These are phyloP conservation scores for Nosema muscidifuracis DNA, from an alignment of 371 early-diverging fungal species.

Conservation along the genomic window DNA sequence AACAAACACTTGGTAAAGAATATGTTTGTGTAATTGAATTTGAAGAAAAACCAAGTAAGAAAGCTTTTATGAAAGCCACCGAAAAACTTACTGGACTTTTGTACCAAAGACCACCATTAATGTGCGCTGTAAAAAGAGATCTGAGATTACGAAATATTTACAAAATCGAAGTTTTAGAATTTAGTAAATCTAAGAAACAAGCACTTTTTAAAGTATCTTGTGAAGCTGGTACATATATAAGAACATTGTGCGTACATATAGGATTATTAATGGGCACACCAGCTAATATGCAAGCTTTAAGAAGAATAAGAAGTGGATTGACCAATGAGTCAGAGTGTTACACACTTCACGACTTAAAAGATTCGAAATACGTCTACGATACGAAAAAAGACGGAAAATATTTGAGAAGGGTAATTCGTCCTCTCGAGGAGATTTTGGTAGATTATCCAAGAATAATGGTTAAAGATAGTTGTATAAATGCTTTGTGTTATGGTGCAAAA, in stretches of 20 bases:
- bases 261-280: constrained; percentile 88
- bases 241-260: constrained; percentile 95
- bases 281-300: constrained; percentile 98
- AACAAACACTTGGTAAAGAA: constrained; percentile 93
- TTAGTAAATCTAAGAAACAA: constrained; percentile 82
- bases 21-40: constrained; percentile 91
- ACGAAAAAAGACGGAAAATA: constrained; percentile 83
- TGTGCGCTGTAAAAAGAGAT: constrained; percentile 98
- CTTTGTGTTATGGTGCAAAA: constrained; percentile 97
- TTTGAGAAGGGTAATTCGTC: constrained; percentile 85
- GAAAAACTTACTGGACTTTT: constrained; percentile 90
- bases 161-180: constrained; percentile 84
- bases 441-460: constrained; percentile 92
- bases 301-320: constrained; percentile 90
- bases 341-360: constrained; percentile 96
- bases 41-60: constrained; percentile 36
- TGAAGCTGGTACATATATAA: constrained; percentile 98
- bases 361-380: constrained; percentile 92
- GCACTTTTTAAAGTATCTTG: constrained; percentile 94
- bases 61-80: constrained; percentile 66
- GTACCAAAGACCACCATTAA: constrained; percentile 97
- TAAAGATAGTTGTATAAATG: constrained; percentile 94
- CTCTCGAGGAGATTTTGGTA: constrained; percentile 85
- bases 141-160: constrained; percentile 95
- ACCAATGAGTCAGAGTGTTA: constrained; percentile 75